Evolutionary conservation across 176 grass and related monocot genomes (phyloP).

Genomic region (Guadua angustifolia): DNA sequence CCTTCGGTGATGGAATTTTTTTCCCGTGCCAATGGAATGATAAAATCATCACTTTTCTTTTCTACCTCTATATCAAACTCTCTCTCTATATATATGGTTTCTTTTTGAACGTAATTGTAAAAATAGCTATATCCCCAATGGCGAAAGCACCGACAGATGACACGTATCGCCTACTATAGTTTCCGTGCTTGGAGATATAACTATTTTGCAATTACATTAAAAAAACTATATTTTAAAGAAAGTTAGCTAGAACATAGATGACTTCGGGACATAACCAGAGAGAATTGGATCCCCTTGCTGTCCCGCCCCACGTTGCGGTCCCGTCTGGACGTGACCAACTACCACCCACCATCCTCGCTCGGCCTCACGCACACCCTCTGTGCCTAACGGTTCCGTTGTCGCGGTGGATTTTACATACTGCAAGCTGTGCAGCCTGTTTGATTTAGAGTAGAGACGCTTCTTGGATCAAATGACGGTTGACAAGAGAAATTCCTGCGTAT

Average conservation of each 20-base stretch:
- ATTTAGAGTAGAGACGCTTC: neutral
- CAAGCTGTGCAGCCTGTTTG: neutral
- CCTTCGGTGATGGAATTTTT: neutral
- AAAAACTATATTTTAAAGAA: too few species aligned
- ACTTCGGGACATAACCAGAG: neutral
- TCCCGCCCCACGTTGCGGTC: constrained; percentile 39
- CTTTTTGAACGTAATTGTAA: too few species aligned
- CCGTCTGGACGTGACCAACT: constrained; percentile 46
- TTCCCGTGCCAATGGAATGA: neutral
- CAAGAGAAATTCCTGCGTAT: neutral
- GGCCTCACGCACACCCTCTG: neutral
- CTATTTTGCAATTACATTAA: too few species aligned
- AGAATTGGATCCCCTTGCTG: constrained; percentile 40
- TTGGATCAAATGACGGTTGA: neutral
- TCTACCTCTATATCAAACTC: too few species aligned
- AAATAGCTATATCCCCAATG: too few species aligned
- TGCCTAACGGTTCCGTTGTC: neutral
- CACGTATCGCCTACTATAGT: too few species aligned
- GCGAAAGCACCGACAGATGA: too few species aligned
- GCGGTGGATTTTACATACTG: neutral
- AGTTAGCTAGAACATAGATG: too few species aligned
- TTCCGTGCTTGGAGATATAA: too few species aligned
- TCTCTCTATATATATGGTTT: too few species aligned
- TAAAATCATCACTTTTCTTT: too few species aligned
- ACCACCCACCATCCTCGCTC: constrained; percentile 1